These are phyloP conservation scores for Fraxinus excelsior DNA, from an alignment of 257 asterid genomes.

Conservation along the genomic window DNA sequence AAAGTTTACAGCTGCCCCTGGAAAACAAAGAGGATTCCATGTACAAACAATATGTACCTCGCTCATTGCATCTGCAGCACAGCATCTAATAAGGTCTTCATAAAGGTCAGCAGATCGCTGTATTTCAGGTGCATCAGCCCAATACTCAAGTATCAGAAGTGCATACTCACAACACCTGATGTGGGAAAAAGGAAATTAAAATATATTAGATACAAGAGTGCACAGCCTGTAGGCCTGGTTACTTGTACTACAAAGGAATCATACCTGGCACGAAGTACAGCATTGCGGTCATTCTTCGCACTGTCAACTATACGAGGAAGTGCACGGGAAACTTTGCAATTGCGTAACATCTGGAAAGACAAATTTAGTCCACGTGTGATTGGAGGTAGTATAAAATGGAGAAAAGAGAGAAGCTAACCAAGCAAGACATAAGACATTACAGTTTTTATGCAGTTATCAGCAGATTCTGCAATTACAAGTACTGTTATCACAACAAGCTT, in stretches of 20 bases:
- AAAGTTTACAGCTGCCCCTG: neutral
- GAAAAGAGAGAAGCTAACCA: slow-evolving; percentile 12
- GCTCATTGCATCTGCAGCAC: slow-evolving; percentile 98
- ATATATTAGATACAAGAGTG: slow-evolving; percentile 23
- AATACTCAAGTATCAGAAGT: slow-evolving; percentile 84
- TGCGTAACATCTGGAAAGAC: slow-evolving; percentile 77
- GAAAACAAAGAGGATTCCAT: slow-evolving; percentile 15
- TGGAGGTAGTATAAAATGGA: slow-evolving; percentile 20
- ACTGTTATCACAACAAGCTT: slow-evolving; percentile 99
- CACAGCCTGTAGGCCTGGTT: slow-evolving; percentile 16
- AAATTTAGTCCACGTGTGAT: slow-evolving; percentile 23
- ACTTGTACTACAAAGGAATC: slow-evolving; percentile 19
- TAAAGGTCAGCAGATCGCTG: slow-evolving; percentile 93
- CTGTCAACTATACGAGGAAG: slow-evolving; percentile 89
- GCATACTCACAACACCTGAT: slow-evolving; percentile 97
- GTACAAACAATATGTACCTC: slow-evolving; percentile 58
- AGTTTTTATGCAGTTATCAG: slow-evolving; percentile 98
- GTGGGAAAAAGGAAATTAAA: slow-evolving; percentile 22
- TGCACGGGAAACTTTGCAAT: slow-evolving; percentile 92
- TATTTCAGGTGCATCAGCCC: slow-evolving; percentile 99
- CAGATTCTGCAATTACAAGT: slow-evolving; percentile 98
- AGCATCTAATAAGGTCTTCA: slow-evolving; percentile 90
- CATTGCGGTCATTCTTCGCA: slow-evolving; percentile 92
- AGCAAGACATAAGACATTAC: slow-evolving; percentile 40
- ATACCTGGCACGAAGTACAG: slow-evolving; percentile 97